These are phyloP conservation scores for Cytospora piceicola DNA, from an alignment of 2,329 filamentous ascomycete genomes.

Conservation along the genomic window DNA sequence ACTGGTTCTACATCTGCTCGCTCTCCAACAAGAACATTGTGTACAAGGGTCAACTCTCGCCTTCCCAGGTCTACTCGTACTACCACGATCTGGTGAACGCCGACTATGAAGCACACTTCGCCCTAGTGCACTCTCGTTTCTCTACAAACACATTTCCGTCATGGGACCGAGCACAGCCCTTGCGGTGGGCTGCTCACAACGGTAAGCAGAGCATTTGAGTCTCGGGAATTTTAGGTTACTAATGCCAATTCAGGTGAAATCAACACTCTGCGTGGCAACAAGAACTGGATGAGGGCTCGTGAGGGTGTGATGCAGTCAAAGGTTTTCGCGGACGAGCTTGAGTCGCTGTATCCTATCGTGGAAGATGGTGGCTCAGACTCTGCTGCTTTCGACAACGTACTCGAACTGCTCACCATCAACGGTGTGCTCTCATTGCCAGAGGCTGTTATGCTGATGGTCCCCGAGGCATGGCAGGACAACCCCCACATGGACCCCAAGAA, in stretches of 20 bases:
- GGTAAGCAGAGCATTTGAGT: slow-evolving; percentile 54
- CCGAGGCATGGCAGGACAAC: slow-evolving; percentile 97
- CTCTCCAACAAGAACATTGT: slow-evolving; percentile 98
- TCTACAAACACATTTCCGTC: slow-evolving; percentile 98
- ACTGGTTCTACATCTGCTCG: slow-evolving; percentile 99
- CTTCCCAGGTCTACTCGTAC: slow-evolving; percentile 95
- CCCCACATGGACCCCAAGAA: slow-evolving; percentile 90
- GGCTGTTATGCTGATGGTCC: slow-evolving; percentile 98
- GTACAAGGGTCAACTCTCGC: slow-evolving; percentile 95
- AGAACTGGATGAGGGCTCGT: slow-evolving; percentile 99
- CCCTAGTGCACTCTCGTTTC: slow-evolving; percentile 94
- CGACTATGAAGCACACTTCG: slow-evolving; percentile 96
- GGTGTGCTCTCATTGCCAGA: slow-evolving; percentile 93
- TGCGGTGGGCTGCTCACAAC: slow-evolving; percentile 97
- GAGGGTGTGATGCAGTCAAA: slow-evolving; percentile 94
- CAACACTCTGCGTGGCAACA: slow-evolving; percentile 95
- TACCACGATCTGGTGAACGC: slow-evolving; percentile 97
- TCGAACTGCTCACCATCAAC: slow-evolving; percentile 93
- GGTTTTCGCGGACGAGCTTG: slow-evolving; percentile 89
- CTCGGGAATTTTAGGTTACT: slow-evolving; percentile 22
- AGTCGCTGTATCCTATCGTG: slow-evolving; percentile 88
- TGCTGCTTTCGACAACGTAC: slow-evolving; percentile 94
- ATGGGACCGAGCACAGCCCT: slow-evolving; percentile 95
- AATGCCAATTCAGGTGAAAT: slow-evolving; percentile 68
- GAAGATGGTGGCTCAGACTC: slow-evolving; percentile 97